These are phyloP conservation scores for Caloboletus firmus DNA, from an alignment of 1,284 basidiomycete genomes.

Conservation along the genomic window DNA sequence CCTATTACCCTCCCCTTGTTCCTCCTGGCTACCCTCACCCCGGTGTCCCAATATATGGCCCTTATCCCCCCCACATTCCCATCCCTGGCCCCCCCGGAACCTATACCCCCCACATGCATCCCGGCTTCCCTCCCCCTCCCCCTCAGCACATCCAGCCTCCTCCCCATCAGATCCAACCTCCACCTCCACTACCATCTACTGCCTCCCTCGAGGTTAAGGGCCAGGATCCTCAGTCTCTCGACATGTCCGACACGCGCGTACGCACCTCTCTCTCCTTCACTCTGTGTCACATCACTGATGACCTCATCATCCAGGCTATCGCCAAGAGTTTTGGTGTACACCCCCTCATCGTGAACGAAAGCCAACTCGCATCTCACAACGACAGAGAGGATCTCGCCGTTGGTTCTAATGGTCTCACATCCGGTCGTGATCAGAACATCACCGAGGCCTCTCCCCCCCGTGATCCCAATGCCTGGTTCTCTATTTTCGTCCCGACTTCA, in stretches of 20 bases:
- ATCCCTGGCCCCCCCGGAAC: conserved; percentile 50
- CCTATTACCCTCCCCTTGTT: conserved; percentile 44
- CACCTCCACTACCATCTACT: conserved; percentile 17
- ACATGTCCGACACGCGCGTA: conserved; percentile 69
- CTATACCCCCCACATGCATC: conserved; percentile 54
- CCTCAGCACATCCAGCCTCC: conserved; percentile 36
- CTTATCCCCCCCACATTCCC: conserved; percentile 46
- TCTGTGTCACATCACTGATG: conserved; percentile 9
- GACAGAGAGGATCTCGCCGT: conserved; percentile 75
- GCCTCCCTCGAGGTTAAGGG: conserved; percentile 55
- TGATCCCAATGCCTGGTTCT: conserved; percentile 59
- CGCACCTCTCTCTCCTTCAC: conserved; percentile 9
- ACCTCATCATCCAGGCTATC: conserved; percentile 47
- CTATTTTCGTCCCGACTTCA: conserved; percentile 49
- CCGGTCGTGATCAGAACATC: conserved; percentile 64
- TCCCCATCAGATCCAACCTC: conserved; percentile 37
- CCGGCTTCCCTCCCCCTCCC: conserved; percentile 51
- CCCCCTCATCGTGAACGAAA: conserved; percentile 62
- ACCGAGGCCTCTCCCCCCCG: conserved; percentile 58
- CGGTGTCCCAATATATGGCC: conserved; percentile 43
- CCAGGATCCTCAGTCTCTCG: conserved; percentile 71
- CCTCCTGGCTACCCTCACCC: conserved; percentile 47
- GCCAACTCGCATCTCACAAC: conserved; percentile 47
- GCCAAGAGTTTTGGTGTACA: conserved; percentile 79
- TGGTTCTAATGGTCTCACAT: conserved; percentile 64